Percentiles rank a stretch among this genome's conserved stretches.
These are phyloP conservation scores for Cyclotella kingstonii DNA, from an alignment of 108 stramenopile species.

Conservation along the genomic window DNA sequence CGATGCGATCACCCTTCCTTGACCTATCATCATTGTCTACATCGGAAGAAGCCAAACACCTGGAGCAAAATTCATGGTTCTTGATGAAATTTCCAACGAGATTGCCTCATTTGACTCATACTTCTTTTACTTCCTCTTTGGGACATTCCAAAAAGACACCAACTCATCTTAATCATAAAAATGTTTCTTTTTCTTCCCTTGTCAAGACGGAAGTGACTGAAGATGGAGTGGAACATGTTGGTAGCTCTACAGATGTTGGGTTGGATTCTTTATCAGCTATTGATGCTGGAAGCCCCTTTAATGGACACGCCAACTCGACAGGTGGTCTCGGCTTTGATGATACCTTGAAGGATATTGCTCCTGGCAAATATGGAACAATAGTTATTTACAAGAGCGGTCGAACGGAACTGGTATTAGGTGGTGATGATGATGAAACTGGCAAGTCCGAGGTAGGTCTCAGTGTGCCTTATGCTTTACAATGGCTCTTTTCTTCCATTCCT, in stretches of 20 bases:
- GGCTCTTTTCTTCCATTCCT: no score
- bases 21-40: conserved; percentile 11
- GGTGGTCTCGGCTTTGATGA: conserved; percentile 61
- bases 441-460: not conserved
- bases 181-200: no score
- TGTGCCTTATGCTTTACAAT: not conserved
- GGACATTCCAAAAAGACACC: not conserved
- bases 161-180: not conserved
- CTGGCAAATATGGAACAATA: conserved; percentile 76
- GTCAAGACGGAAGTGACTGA: conserved; percentile 33
- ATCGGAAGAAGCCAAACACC: conserved; percentile 9
- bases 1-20: conserved; percentile 45
- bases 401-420: conserved; percentile 70
- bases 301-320: not conserved
- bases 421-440: conserved; percentile 44
- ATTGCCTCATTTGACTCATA: conserved; percentile 40
- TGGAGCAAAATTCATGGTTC: conserved; percentile 39
- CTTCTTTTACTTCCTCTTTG: conserved; percentile 2
- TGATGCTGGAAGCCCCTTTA: not conserved
- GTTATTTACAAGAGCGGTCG: conserved; percentile 79
- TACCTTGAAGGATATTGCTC: conserved; percentile 46
- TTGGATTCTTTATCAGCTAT: not conserved
- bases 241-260: conserved; percentile 13
- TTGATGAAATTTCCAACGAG: conserved; percentile 50
- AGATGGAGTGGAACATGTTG: conserved; percentile 26